phyloP scores from a whole-genome alignment of 306 rosid genomes.

The Trichosanthes cucumerina region DNA sequence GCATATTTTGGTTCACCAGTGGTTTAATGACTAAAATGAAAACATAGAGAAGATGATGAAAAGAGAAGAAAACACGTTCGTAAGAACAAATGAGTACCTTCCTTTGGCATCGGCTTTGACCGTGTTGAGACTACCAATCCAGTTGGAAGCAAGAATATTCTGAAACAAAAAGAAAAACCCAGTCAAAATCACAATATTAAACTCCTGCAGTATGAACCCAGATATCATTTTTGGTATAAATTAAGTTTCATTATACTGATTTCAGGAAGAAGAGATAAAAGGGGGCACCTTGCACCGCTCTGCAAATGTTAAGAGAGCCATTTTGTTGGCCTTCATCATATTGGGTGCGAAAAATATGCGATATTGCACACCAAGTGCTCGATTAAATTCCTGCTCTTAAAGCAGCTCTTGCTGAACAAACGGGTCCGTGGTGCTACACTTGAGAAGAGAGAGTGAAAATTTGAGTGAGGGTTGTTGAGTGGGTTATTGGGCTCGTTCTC shows the following conservation, averaged over 20 bases:
- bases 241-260: neutral
- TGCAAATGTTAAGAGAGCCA: constrained; percentile 50
- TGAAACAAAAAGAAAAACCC: constrained; percentile 17
- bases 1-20: neutral
- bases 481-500: neutral
- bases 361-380: constrained; percentile 25
- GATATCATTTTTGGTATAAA: neutral
- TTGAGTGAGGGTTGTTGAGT: neutral
- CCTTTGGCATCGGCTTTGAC: constrained; percentile 81
- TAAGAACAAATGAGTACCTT: constrained; percentile 38
- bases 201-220: neutral
- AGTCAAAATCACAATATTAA: neutral
- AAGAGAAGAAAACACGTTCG: neutral
- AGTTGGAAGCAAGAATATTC: constrained; percentile 72
- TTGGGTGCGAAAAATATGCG: neutral
- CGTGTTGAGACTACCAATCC: constrained; percentile 78
- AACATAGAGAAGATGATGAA: neutral
- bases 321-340: constrained; percentile 39
- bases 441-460: neutral
- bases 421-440: neutral
- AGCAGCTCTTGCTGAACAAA: neutral
- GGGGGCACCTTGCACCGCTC: constrained; percentile 70
- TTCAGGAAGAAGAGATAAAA: constrained; percentile 13
- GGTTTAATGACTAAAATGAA: neutral
- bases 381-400: neutral